These are phyloP conservation scores for Spinacia oleracea DNA, from an alignment of 179 eudicot genomes.

Conservation along the genomic window DNA sequence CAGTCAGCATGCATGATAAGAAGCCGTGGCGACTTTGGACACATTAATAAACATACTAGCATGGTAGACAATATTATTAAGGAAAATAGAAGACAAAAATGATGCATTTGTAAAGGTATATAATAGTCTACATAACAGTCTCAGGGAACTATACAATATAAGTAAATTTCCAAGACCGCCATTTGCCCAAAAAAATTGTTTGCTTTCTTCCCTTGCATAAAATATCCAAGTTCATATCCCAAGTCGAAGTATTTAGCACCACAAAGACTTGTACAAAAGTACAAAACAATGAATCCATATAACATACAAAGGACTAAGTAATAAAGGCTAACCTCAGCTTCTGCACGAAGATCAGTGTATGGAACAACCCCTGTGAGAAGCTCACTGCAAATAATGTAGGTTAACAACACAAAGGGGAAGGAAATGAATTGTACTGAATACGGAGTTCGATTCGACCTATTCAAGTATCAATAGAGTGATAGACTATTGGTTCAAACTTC, in stretches of 20 bases:
- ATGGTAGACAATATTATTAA: not conserved
- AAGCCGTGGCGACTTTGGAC: not conserved
- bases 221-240: not conserved
- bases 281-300: not conserved
- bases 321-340: constrained; percentile 71
- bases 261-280: not conserved
- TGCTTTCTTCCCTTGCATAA: not conserved
- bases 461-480: not conserved
- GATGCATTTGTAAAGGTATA: not conserved
- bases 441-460: not conserved
- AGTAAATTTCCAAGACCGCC: not conserved
- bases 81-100: not conserved
- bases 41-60: not conserved
- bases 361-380: constrained; percentile 96
- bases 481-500: constrained; percentile 8
- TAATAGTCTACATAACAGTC: not conserved
- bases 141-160: not conserved
- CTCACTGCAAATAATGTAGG: constrained; percentile 61
- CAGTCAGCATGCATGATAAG: not conserved
- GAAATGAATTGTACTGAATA: not conserved
- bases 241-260: not conserved
- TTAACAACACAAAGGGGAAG: not conserved
- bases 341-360: constrained; percentile 93
- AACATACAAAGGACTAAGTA: constrained; percentile 16
- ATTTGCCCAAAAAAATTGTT: not conserved